Conservation (phyloP, 305 asterid species). For the Plantago coronopus region DNA sequence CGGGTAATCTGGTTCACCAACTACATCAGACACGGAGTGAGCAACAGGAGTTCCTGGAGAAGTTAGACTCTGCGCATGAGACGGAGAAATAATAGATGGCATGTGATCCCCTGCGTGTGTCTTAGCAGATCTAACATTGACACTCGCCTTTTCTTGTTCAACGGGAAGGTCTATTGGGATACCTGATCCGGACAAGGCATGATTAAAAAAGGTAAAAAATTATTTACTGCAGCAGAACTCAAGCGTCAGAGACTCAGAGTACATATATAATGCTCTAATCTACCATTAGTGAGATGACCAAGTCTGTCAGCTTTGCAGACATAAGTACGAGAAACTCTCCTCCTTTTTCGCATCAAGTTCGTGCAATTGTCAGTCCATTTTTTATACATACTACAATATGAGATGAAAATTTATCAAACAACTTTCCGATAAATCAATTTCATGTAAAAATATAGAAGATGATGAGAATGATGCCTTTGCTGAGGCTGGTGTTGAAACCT, state of each 20-base stretch:
- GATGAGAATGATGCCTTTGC: too few relatives aligned
- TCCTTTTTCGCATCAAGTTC: constrained; percentile 2
- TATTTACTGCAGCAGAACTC: constrained; percentile 2
- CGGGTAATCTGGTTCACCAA: background rate
- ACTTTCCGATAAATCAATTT: too few relatives aligned
- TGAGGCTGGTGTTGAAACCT: background rate
- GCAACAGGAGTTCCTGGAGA: constrained; percentile 10
- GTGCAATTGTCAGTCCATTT: background rate
- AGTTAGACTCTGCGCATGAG: background rate
- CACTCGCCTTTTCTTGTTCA: background rate
- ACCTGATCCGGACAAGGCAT: background rate
- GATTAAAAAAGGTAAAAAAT: background rate
- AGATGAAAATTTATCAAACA: background rate
- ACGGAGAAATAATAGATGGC: background rate
- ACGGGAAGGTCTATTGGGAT: background rate
- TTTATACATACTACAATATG: constrained; percentile 1
- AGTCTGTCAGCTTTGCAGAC: background rate
- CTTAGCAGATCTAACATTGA: background rate
- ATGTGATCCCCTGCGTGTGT: too few relatives aligned
- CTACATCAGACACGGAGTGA: background rate
- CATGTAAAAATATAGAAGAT: too few relatives aligned
- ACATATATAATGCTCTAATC: background rate
- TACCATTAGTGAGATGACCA: background rate
- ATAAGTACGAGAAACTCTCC: constrained; percentile 3
- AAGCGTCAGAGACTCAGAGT: background rate